A percentile compares a stretch with the other conserved stretches of the same genome.
Evolutionary conservation across 495 filamentous ascomycete genomes (phyloP).

Genomic region (Collariella sp.): DNA sequence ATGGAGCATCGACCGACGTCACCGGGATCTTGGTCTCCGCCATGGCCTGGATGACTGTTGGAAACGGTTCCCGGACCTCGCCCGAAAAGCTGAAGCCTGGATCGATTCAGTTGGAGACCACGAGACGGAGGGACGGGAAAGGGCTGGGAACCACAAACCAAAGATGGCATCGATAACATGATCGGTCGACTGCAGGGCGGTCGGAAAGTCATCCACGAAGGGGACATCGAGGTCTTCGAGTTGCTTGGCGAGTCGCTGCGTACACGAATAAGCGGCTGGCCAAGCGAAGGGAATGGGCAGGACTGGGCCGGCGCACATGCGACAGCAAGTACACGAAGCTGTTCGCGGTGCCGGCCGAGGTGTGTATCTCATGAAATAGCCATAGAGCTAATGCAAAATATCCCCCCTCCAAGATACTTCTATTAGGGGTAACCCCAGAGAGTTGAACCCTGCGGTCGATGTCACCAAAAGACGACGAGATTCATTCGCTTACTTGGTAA

Average conservation of each 20-base stretch:
- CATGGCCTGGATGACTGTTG: constrained; percentile 66
- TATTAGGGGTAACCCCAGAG: not conserved
- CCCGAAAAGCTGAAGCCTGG: constrained; percentile 88
- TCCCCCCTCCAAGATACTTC: not conserved
- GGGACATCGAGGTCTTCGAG: constrained; percentile 72
- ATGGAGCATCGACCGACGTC: constrained; percentile 83
- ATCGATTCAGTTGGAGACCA: not conserved
- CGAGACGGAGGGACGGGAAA: not conserved
- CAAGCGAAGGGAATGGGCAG: constrained; percentile 7
- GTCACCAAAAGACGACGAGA: not conserved
- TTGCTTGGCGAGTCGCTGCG: constrained; percentile 71
- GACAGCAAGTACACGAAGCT: constrained; percentile 20
- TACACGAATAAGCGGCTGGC: constrained; percentile 18
- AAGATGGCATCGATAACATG: constrained; percentile 93
- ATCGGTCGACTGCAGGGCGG: constrained; percentile 56
- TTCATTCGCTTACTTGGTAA: constrained; percentile 56
- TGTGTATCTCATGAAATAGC: not conserved
- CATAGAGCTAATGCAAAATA: not conserved
- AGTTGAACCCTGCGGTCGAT: not conserved
- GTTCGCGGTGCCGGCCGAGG: not conserved
- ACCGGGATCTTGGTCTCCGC: constrained; percentile 65
- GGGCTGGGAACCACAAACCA: constrained; percentile 39
- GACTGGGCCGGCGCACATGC: constrained; percentile 1
- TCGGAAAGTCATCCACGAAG: constrained; percentile 71
- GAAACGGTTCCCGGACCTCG: constrained; percentile 83